A percentile compares a stretch with the other conserved stretches of the same genome.
Conservation (phyloP, 768 basidiomycete species). For the Amyloporia xantha region DNA sequence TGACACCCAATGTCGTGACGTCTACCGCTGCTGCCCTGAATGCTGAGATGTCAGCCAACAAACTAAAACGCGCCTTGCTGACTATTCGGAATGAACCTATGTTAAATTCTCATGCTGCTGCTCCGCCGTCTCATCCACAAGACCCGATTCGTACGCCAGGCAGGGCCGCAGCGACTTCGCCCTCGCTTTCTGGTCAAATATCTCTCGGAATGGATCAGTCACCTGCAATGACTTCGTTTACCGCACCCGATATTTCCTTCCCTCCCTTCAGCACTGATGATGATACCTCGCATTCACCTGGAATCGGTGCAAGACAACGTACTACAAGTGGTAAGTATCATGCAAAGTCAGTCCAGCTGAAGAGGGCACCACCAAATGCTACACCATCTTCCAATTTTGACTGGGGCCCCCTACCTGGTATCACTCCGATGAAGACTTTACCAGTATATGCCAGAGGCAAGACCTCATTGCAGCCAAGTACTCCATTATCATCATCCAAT, state of each 20-base stretch:
- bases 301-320: not conserved
- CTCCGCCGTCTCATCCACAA: constrained; percentile 15
- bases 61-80: constrained; percentile 63
- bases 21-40: constrained; percentile 79
- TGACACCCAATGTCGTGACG: constrained; percentile 56
- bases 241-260: not conserved
- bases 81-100: constrained; percentile 55
- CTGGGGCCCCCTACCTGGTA: constrained; percentile 56
- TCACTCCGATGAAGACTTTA: constrained; percentile 16
- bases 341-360: constrained; percentile 27
- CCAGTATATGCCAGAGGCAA: constrained; percentile 2
- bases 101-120: constrained; percentile 49
- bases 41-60: constrained; percentile 67
- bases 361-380: constrained; percentile 18
- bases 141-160: not conserved
- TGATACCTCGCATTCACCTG: not conserved
- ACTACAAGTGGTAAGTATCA: constrained; percentile 25
- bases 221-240: not conserved
- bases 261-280: not conserved
- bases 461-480: not conserved
- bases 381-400: constrained; percentile 34
- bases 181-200: constrained; percentile 1
- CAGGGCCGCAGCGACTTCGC: constrained; percentile 6
- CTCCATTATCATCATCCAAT: constrained; percentile 5
- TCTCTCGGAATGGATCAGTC: not conserved